Conservation (phyloP, 2,329 filamentous ascomycete species). For the Colletotrichum caudatum region DNA sequence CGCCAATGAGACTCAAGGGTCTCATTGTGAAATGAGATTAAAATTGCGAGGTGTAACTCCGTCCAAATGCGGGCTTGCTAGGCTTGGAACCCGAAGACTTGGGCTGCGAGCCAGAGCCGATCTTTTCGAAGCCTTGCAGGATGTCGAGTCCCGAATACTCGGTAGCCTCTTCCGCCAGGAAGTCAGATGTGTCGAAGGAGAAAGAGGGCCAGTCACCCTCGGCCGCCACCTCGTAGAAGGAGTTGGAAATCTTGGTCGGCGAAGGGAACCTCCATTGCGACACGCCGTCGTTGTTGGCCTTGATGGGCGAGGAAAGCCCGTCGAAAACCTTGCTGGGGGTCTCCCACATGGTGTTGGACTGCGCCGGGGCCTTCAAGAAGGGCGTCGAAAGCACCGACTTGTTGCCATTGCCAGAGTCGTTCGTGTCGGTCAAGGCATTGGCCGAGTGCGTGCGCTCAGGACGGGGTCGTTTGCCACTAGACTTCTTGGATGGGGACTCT, state of each 20-base stretch:
- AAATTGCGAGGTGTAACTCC: conserved; percentile 54
- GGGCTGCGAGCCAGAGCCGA: conserved; percentile 64
- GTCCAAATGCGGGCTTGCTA: conserved; percentile 52
- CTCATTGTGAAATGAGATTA: conserved; percentile 44
- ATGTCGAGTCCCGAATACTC: conserved; percentile 76
- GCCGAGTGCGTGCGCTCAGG: conserved; percentile 73
- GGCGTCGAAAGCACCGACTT: conserved; percentile 65
- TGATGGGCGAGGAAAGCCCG: conserved; percentile 67
- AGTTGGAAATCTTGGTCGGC: conserved; percentile 62
- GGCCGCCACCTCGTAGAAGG: conserved; percentile 50
- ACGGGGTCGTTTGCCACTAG: conserved; percentile 59
- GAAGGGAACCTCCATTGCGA: conserved; percentile 52
- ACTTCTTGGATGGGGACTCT: conserved; percentile 76
- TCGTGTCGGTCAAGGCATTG: conserved; percentile 71
- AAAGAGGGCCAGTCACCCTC: conserved; percentile 56
- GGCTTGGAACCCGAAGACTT: conserved; percentile 49
- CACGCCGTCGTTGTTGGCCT: conserved; percentile 51
- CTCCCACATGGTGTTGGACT: conserved; percentile 57
- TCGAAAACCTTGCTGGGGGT: conserved; percentile 71
- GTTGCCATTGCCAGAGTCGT: conserved; percentile 61
- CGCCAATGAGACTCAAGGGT: conserved; percentile 30
- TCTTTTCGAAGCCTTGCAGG: conserved; percentile 80
- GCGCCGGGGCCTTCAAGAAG: conserved; percentile 61
- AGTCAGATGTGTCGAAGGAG: conserved; percentile 60
- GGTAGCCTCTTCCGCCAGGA: conserved; percentile 69